Evolutionary conservation across 352 stramenopile genomes (phyloP), one percentile per base, ranked within the genome.

Genomic region (Globisporangium paddicum): DNA sequence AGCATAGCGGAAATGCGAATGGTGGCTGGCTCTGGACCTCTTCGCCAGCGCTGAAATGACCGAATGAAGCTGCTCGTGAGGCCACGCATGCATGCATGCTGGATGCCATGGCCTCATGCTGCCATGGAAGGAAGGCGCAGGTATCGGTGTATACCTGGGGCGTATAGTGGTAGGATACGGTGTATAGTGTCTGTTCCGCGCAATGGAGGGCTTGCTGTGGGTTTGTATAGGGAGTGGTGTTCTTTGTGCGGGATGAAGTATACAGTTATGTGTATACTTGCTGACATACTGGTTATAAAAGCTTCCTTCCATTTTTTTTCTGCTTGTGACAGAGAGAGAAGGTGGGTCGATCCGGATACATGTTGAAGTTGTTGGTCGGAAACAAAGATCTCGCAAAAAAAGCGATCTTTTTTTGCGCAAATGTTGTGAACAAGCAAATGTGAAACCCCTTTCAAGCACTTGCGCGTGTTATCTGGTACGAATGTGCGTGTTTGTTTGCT

Each of bases 1-100:
- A 23, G 32, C 28, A 52, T 32, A 26, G 19, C 19, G 35, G 38
- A 14, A 28, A 21, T 51, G 45, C 6, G 42, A 62, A 35, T 23
- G 41, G 6, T 21, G 32, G 13, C 25, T 37, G 25, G 19, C 21
- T 21, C 16, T 50, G 41, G 64, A 55, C 18, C 34, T 62, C 25
- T 23, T 16, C n/a, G 18, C 37, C 25, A 73, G 57, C 60, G 68
- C 63, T 46, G 46, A 71, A 71, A 73, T 66, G 59, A 66, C 59
- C 51, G 59, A 74, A 69, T 74, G 67, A 66, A 26, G 14, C 46
- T 25, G 23, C 48, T 25, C 45, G 4, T 14, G 19, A 40, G 49
- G 28, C 18, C 35, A 30, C 23, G 51, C 51, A 26, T 28, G 16
- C 23, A 25, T 32, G 32, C 35, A 47, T 25, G 49, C 49, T 11